Evolutionary conservation across 331 rosid genomes (phyloP), one percentile per base, ranked within the genome.

Genomic region (Phaseolus coccineus): DNA sequence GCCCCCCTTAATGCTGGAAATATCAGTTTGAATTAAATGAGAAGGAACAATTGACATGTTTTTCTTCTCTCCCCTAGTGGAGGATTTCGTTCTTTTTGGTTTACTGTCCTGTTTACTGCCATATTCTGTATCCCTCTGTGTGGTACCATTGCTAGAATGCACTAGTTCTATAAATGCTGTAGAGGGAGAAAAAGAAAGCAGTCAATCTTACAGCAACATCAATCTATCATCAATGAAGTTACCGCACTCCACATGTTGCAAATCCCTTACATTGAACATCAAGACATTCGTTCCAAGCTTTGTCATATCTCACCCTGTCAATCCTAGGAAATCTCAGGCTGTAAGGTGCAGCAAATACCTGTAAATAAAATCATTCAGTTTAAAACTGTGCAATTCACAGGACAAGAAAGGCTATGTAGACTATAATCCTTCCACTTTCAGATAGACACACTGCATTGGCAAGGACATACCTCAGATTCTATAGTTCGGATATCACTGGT

Each of bases 401-500:
- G 69, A 70, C 55, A 85, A 71, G 81, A 33, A 80, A 84, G 40
- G 72, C 66, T 68, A 81, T 14, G 39, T 5, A 82, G 62, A 61
- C 47, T 10, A 68, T 47, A 58, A 73, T 24, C 31, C 69, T 77
- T 69, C 55, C 73, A 78, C 52, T 24, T 11, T 47, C 57, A 42
- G 55, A 72, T 59, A 71, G 63, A 77, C 69, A 19, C 8, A n/a
- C 13, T 31, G 42, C 31, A 70, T 74, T 71, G 57, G 39, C 19
- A 77, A 80, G 77, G 72, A 83, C 91, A 74, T 44, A 92, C 99
- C 97, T 92, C 96, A 51, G 99, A 95, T 40, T 87, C 87, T 81
- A 95, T 90, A 39, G 94, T 92, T 87, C 99, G 89, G 68, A 95
- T 95, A 84, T 95, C 99, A 92, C 99, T 92, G 63, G 97, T 92